phyloP scores from a whole-genome alignment of 169 alveolate species.

The Fabrea salina region DNA sequence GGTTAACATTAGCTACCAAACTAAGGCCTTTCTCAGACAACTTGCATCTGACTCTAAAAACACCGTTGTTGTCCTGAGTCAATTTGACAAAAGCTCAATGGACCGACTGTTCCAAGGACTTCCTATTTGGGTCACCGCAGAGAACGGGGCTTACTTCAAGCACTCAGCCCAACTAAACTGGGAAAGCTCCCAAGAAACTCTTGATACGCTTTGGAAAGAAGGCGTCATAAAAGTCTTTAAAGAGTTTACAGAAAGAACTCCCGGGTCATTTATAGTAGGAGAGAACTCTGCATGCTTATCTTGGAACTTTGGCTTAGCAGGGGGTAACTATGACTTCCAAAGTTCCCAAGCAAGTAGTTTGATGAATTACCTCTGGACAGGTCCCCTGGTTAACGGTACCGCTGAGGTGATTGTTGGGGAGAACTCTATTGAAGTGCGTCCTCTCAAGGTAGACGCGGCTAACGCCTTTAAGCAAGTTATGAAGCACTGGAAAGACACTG shows the following conservation, averaged over 20 bases:
- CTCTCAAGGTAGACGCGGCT: not conserved
- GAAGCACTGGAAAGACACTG: not conserved
- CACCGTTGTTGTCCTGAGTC: not conserved
- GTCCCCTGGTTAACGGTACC: not conserved
- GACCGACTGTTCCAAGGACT: not conserved
- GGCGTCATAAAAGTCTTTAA: not conserved
- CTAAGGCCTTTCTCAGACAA: not conserved
- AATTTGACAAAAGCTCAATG: not conserved
- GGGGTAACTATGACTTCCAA: not conserved
- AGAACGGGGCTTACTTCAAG: not conserved
- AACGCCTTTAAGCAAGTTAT: not conserved
- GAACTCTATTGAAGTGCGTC: not conserved
- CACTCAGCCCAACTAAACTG: not conserved
- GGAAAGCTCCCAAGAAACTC: not conserved
- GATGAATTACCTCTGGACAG: not conserved
- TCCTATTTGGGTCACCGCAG: not conserved
- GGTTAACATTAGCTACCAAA: not conserved
- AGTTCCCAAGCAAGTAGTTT: not conserved
- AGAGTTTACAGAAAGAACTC: not conserved
- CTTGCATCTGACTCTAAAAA: not conserved
- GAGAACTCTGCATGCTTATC: not conserved
- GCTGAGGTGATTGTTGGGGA: not conserved
- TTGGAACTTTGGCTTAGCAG: not conserved
- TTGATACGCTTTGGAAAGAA: not conserved
- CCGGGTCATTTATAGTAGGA: not conserved